A percentile compares a stretch with the other conserved stretches of the same genome.
Evolutionary conservation across 2,329 filamentous ascomycete genomes (phyloP).

Genomic region (Fusarium tuaranense): DNA sequence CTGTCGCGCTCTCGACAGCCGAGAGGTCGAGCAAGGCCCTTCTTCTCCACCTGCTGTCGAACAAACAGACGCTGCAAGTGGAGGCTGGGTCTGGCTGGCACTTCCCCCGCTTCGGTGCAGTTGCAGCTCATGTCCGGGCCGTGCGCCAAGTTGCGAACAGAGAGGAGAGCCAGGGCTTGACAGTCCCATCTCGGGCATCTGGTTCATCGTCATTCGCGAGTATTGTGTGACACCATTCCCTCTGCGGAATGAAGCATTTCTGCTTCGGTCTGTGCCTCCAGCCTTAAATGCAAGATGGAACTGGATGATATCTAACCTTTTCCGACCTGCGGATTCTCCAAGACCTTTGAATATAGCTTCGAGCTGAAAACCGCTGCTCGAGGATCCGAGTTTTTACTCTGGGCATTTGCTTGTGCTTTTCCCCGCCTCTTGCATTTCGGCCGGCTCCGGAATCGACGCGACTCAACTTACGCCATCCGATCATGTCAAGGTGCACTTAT

Average conservation of each 20-base stretch:
- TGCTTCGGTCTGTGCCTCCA: constrained; percentile 42
- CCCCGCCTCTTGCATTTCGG: constrained; percentile 24
- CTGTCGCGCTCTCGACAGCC: constrained; percentile 8
- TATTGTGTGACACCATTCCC: constrained; percentile 41
- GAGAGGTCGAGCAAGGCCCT: constrained; percentile 9
- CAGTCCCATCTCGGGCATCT: constrained; percentile 44
- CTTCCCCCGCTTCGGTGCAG: constrained; percentile 39
- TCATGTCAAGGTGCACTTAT: constrained; percentile 41
- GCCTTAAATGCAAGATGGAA: constrained; percentile 45
- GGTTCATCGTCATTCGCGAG: constrained; percentile 43
- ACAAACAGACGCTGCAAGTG: constrained; percentile 18
- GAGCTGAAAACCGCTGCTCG: background rate
- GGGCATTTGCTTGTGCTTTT: constrained; percentile 2
- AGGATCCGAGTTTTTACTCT: background rate
- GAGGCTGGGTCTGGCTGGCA: constrained; percentile 33
- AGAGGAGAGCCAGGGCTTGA: constrained; percentile 29
- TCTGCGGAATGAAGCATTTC: constrained; percentile 43
- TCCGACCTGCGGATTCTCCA: constrained; percentile 26
- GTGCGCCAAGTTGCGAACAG: constrained; percentile 35
- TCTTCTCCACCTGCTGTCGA: constrained; percentile 26
- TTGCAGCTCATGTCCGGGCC: constrained; percentile 27
- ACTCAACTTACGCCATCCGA: constrained; percentile 40
- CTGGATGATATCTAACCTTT: constrained; percentile 35
- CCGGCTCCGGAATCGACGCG: constrained; percentile 31
- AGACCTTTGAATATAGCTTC: background rate